Evolutionary conservation across 2,329 filamentous ascomycete species (phyloP), one percentile per base, ranked within the genome.

Genomic region (Aspergillus intermedius): DNA sequence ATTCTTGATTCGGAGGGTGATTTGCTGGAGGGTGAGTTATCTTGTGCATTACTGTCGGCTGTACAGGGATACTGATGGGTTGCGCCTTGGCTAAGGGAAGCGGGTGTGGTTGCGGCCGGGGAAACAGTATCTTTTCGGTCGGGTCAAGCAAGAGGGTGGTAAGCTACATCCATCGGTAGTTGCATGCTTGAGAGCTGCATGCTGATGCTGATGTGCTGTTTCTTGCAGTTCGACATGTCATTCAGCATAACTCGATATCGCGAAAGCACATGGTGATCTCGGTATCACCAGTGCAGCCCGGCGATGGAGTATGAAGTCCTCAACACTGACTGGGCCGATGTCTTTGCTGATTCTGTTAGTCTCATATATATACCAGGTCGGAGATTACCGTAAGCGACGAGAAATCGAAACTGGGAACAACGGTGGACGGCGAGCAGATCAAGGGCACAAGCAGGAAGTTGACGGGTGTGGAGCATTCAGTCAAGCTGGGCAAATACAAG

Each of bases 21-120:
- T 48, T 71, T 75, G 49, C 60, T 78, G 21, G 62, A 65, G 49
- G 71, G 72, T 74, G 23, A 40, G 50, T 71, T 77, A 46, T 78
- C 83, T 48, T 70, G 73, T 49, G 74, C 76, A 72, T 60, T 54
- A 62, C 53, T 41, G 5, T 23, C 23, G 25, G 4, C 10, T 6
- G 22, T n/a, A 8, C 15, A 9, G 8, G 13, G 17, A 4, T 40
- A 7, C 19, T 25, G 23, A 44, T 54, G 57, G 44, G 23, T 42
- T 19, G 13, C 8, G 34, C 25, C 25, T 30, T 30, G 25, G 25
- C 25, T 30, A 55, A 87, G 83, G 80, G 52, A 87, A 82, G 68
- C 82, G 81, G 60, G 75, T 91, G 57, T 95, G 91, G 91, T 77
- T 95, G 52, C 83, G 86, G 49, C 91, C 91, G 2, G 91, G 90